Evolutionary conservation across 2,329 filamentous ascomycete species (phyloP).

Genomic region (Tricladium varicosporioides): DNA sequence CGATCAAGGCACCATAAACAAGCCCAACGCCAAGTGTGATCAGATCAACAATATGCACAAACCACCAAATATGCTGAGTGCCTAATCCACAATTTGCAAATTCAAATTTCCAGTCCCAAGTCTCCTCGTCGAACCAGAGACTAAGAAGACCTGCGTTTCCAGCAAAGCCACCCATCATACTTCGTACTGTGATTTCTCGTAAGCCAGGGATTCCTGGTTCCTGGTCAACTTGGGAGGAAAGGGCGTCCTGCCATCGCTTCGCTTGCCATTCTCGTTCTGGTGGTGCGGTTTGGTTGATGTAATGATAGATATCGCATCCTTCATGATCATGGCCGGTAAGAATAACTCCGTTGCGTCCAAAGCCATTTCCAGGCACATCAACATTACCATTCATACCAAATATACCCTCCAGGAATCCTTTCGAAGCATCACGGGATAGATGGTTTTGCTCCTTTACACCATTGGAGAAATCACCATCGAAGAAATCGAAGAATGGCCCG

Average conservation of each 20-base stretch:
- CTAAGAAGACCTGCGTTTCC: conserved; percentile 88
- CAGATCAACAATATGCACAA: conserved; percentile 70
- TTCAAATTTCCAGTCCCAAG: conserved; percentile 77
- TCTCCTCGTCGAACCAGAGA: conserved; percentile 77
- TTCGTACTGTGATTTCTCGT: conserved; percentile 87
- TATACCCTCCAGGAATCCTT: conserved; percentile 77
- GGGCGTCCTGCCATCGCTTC: conserved; percentile 46
- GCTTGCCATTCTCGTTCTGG: conserved; percentile 38
- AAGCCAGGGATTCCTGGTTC: conserved; percentile 57
- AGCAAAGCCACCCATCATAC: conserved; percentile 98
- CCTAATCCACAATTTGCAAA: conserved; percentile 78
- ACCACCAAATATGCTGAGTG: conserved; percentile 93
- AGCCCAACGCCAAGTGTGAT: conserved; percentile 26
- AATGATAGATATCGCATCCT: conserved; percentile 89
- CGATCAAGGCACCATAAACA: conserved; percentile 14
- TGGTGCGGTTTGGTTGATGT: conserved; percentile 59
- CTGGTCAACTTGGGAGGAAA: conserved; percentile 40
- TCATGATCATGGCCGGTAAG: conserved; percentile 94
- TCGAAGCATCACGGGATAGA: conserved; percentile 69
- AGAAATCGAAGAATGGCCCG: conserved; percentile 17
- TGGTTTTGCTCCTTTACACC: conserved; percentile 90
- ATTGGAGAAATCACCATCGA: conserved; percentile 55
- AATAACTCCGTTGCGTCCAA: conserved; percentile 72
- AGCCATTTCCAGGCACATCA: conserved; percentile 56
- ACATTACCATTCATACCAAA: conserved; percentile 71